Evolutionary conservation across 2,329 filamentous ascomycete genomes (phyloP).

Genomic region (Didymella lethalis): DNA sequence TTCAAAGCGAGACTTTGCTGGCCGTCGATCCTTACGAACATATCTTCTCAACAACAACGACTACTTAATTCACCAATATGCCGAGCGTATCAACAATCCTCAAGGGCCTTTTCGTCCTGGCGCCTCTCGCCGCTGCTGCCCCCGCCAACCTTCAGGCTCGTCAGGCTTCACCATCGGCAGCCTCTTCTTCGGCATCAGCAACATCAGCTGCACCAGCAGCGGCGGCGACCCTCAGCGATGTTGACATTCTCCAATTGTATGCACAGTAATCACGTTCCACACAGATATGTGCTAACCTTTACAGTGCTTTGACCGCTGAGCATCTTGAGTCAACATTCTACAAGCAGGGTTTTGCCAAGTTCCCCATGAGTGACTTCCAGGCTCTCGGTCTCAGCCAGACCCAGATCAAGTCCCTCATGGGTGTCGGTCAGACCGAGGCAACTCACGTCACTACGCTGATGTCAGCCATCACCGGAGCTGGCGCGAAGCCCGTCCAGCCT

Average conservation of each 20-base stretch:
- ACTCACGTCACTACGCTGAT: slow-evolving; percentile 68
- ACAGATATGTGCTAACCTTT: slow-evolving; percentile 42
- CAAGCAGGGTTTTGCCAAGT: slow-evolving; percentile 72
- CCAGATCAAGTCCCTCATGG: slow-evolving; percentile 67
- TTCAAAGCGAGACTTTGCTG: slow-evolving; percentile 52
- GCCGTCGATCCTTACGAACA: slow-evolving; percentile 37
- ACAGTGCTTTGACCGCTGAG: slow-evolving; percentile 75
- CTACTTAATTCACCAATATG: slow-evolving; percentile 48
- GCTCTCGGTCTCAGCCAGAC: slow-evolving; percentile 65
- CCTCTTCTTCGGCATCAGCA: slow-evolving; percentile 20
- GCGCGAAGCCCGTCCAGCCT: slow-evolving; percentile 70
- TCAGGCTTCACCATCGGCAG: slow-evolving; percentile 33
- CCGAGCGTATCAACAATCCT: slow-evolving; percentile 49
- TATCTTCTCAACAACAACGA: slow-evolving; percentile 28
- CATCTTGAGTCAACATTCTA: slow-evolving; percentile 79
- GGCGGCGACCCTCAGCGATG: slow-evolving; percentile 54
- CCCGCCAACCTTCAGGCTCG: slow-evolving; percentile 40
- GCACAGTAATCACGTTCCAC: slow-evolving; percentile 30
- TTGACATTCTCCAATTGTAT: slow-evolving; percentile 64
- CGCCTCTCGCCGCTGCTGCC: slow-evolving; percentile 44
- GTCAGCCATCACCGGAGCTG: slow-evolving; percentile 67
- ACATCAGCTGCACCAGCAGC: slow-evolving; percentile 32
- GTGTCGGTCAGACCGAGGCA: slow-evolving; percentile 69
- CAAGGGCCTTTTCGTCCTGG: slow-evolving; percentile 47
- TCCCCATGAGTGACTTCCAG: slow-evolving; percentile 69